Evolutionary conservation across 495 filamentous ascomycete genomes (phyloP), one percentile per base, ranked within the genome.

Genomic region (Penicillium canescens): DNA sequence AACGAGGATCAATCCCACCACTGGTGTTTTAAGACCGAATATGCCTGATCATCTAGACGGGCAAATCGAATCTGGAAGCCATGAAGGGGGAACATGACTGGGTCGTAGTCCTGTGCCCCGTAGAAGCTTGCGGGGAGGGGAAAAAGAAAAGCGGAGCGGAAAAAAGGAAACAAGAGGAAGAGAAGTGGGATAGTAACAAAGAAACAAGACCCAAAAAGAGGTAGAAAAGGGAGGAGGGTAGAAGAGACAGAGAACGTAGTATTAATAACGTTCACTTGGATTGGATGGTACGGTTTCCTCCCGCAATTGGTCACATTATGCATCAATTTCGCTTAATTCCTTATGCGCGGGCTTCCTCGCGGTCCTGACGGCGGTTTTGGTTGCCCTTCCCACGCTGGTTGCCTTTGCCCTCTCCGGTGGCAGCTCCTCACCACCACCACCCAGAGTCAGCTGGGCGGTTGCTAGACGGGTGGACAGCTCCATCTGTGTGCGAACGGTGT

Each of bases 401-500:
- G 43, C 73, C 63, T 48, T 74, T 64, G 43, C 71, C 72, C 46
- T 69, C 60, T 34, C 69, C 73, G 35, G 64, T 66, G 33, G 59
- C 55, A 24, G 52, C 65, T n/a, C 66, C 55, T 43, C n/a, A n/a
- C 80, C 79, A 39, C 75, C 77, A 21, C 80, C 78, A 42, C 81
- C 85, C 47, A 80, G 80, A 13, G 86, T 87, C 23, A 96, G 79
- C 39, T 86, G 83, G 41, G 92, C 88, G 12, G 91, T 96, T 46
- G 94, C 92, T 55, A 98, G 76, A 26, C 92, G 84, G 78, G 96
- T 95, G 43, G 92, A 94, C 38, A 98, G 84, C 69, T 98, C 94
- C 72, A 98, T 98, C 79, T 98, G 94, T 62, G 93, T 97, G 71
- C 94, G 91, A 74, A 98, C 96, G 44, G 93, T 97, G 79, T 98